Evolutionary conservation across 164 flowering plant genomes (phyloP).

Genomic region (Chimonanthus salicifolius): DNA sequence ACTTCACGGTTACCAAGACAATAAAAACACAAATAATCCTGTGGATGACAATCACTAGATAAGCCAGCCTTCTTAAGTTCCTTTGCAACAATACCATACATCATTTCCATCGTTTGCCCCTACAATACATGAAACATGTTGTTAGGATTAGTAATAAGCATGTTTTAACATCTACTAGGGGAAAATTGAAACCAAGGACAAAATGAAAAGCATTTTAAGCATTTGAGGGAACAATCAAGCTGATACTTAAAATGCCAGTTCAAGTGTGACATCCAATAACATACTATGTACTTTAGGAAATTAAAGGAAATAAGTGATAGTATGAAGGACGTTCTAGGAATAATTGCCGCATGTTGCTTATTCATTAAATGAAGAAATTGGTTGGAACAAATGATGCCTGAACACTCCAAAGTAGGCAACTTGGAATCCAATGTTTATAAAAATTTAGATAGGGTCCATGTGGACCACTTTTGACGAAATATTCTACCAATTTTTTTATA

Average conservation of each 20-base stretch:
- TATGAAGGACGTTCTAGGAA: not conserved
- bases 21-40: slow-evolving; percentile 60
- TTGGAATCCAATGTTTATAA: no score
- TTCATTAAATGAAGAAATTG: not conserved
- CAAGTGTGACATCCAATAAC: not conserved
- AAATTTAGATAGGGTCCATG: no score
- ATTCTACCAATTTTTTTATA: no score
- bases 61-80: slow-evolving; percentile 46
- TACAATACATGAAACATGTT: slow-evolving; percentile 12
- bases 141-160: not conserved
- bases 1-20: slow-evolving; percentile 62
- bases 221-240: not conserved
- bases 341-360: not conserved
- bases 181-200: not conserved
- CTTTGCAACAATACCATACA: slow-evolving; percentile 46
- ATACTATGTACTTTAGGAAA: no score
- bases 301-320: not conserved
- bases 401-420: no score
- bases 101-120: slow-evolving; percentile 73
- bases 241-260: not conserved
- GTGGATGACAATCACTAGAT: slow-evolving; percentile 38
- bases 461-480: no score
- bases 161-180: not conserved
- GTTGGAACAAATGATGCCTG: not conserved
- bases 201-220: not conserved